Evolutionary conservation across 371 early-diverging fungal genomes (phyloP).

Genomic region (Haplosporangium sp.): DNA sequence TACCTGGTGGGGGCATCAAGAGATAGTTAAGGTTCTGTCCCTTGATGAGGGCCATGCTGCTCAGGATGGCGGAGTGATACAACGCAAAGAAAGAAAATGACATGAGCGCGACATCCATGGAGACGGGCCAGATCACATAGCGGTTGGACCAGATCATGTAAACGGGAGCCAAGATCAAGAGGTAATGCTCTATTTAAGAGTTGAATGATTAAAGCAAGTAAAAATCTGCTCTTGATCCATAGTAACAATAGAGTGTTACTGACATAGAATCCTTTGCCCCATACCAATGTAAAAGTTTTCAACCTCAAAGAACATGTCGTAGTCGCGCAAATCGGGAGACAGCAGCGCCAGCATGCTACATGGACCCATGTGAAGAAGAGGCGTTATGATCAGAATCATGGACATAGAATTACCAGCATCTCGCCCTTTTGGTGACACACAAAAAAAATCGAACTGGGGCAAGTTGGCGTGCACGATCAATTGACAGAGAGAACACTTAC

Average conservation of each 20-base stretch:
- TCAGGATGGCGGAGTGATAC: slow-evolving; percentile 67
- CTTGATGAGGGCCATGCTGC: slow-evolving; percentile 61
- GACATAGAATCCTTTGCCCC: too few relatives aligned
- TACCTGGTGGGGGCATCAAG: slow-evolving; percentile 68
- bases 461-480: not conserved
- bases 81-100: slow-evolving; percentile 68
- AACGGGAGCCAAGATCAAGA: slow-evolving; percentile 65
- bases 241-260: not conserved
- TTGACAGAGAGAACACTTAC: slow-evolving; percentile 25
- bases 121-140: slow-evolving; percentile 65
- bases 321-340: slow-evolving; percentile 69
- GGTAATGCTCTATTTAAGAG: slow-evolving; percentile 64
- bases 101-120: slow-evolving; percentile 61
- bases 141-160: slow-evolving; percentile 70
- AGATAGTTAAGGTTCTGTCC: slow-evolving; percentile 72
- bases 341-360: slow-evolving; percentile 65
- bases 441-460: not conserved
- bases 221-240: not conserved
- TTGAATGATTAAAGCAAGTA: not conserved
- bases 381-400: too few relatives aligned
- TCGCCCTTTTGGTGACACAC: too few relatives aligned
- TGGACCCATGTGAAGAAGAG: slow-evolving; percentile 19
- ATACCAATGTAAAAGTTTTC: slow-evolving; percentile 73
- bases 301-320: slow-evolving; percentile 62
- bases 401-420: too few relatives aligned